Base-by-base conservation (phyloP, 2,329 filamentous ascomycete species). In the Diaporthe batatas region DNA sequence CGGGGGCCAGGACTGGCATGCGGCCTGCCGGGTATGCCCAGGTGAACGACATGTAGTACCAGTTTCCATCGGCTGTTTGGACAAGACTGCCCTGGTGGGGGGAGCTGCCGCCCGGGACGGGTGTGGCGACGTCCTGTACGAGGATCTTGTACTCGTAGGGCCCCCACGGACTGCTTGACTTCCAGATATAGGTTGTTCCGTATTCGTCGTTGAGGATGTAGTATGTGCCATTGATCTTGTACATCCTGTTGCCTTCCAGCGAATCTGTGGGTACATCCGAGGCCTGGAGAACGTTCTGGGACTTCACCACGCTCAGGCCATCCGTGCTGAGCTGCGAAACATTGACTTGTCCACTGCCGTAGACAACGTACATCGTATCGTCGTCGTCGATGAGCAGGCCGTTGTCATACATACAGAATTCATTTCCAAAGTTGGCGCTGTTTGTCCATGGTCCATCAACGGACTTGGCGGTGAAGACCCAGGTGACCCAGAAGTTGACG, bases 1-100 rank as follows among this genome's bases (percentile, higher is more conserved):
- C 77, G 0, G 89, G 89, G 0, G 89, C 89, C 3, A 90, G 79
- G 1, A 90, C 87, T 0, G 90, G 90, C 14, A 90, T 84, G 29
- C 89, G 84, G 0, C 89, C 90, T 5, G 83, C 85, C 0, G 90
- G 89, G 73, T 89, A 91, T 0, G 84, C 82, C 77, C 87, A 86
- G 5, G 85, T 81, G 77, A 91, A 91, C 0, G 87, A 84, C 79
- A 90, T 86, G 75, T 88, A 91, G 77, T 89, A 90, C 89, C 89
- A 91, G 16, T 86, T 80, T 0, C 86, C 87, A 16, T 83, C 78
- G 0, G 84, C 82, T 0, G 87, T 88, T 68, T 88, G 81, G 6
- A 91, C 83, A 2, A 91, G 79, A 25, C 87, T 86, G 1, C 89
- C 89, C 77, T 91, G 90, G 75, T 90, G 86, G 0, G 86, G 84